Evolutionary conservation across 1,284 basidiomycete genomes (phyloP), one percentile per base, ranked within the genome.

Genomic region (Laetiporus sulphureus): DNA sequence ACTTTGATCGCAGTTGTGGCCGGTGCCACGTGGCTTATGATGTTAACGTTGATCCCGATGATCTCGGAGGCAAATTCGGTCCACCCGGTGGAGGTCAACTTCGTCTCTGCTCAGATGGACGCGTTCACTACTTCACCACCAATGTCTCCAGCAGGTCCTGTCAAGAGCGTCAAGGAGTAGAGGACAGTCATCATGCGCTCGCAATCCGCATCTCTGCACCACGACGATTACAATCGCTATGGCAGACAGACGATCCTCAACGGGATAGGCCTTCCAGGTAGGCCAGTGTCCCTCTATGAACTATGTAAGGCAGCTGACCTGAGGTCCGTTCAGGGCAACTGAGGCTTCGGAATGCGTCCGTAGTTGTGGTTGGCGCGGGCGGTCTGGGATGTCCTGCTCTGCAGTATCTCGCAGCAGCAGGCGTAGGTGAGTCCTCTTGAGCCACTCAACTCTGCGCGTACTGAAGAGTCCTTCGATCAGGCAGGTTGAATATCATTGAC

Each of bases 211-310:
- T n/a, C n/a, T n/a, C n/a, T 76, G 15, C 64, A 68, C 20, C 62
- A 79, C 18, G 65, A 72, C 33, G 94, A 98, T 57, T 98, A 96
- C 61, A 68, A 72, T 51, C 77, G 95, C 36, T 99, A 98, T 77
- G 93, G 94, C 19, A 73, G 96, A 33, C 96, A 99, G 60, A 96
- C 99, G 92, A 93, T 99, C 51, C 71, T 98, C 41, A 81, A 91
- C 44, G 83, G 81, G 19, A 86, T 97, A 57, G 95, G 95, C 0
- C 70, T 98, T 1, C 68, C 76, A 60, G 91, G 90, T 86, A 45
- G 46, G 12, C 31, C 36, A 32, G 43, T n/a, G 36, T 34, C 34
- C 30, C 20, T 33, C 16, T n/a, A n/a, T n/a, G 22, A 44, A 15
- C 36, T 34, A 15, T 33, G 13, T 12, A n/a, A 15, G 6, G 13